These are phyloP conservation scores for Ehretia macrophylla DNA, from an alignment of 257 asterid genomes.

Conservation along the genomic window DNA sequence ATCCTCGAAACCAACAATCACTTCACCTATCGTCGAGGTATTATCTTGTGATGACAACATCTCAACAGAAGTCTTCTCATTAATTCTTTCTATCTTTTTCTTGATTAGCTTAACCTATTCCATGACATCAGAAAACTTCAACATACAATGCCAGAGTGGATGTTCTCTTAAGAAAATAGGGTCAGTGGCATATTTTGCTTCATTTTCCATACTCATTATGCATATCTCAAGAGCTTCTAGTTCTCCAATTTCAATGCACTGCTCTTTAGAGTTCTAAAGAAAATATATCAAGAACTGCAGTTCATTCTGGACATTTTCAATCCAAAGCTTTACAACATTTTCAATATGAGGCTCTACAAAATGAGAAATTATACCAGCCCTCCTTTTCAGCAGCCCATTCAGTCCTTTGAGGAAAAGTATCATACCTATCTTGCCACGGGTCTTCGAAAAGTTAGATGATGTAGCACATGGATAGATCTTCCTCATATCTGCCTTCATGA, in stretches of 20 bases:
- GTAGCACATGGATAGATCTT: too few species aligned
- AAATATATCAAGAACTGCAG: slow-evolving; percentile 1
- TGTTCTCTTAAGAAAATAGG: not conserved
- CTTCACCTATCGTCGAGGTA: not conserved
- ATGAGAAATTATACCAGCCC: not conserved
- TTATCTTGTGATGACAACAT: not conserved
- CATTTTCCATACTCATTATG: slow-evolving; percentile 2
- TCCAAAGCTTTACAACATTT: not conserved
- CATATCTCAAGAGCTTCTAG: slow-evolving; percentile 1
- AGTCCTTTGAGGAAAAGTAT: too few species aligned
- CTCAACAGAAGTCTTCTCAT: not conserved
- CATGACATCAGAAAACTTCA: not conserved
- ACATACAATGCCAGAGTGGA: not conserved
- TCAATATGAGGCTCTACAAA: too few species aligned
- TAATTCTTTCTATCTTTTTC: not conserved
- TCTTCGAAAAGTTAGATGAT: too few species aligned
- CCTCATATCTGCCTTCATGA: not conserved
- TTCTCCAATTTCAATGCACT: not conserved
- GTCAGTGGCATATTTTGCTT: slow-evolving; percentile 5
- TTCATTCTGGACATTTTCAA: not conserved
- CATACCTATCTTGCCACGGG: too few species aligned
- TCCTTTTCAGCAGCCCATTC: too few species aligned
- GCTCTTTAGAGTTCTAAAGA: not conserved
- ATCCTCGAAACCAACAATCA: slow-evolving; percentile 6
- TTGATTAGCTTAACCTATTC: slow-evolving; percentile 2